phyloP scores from a whole-genome alignment of 345 rosid species.

The Geranium brycei region DNA sequence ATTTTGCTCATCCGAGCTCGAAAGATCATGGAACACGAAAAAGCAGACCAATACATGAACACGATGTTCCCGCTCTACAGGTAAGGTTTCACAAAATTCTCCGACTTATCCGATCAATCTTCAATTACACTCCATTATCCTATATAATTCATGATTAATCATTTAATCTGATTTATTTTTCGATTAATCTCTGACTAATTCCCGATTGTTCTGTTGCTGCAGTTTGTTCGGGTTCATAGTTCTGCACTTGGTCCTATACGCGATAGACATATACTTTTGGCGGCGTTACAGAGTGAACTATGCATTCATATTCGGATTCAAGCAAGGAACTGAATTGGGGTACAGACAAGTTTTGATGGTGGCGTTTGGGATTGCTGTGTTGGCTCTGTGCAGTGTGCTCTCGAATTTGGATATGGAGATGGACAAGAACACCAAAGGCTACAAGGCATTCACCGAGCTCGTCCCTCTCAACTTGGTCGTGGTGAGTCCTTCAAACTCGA shows the following conservation, averaged over 20 bases:
- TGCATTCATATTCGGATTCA: constrained; percentile 64
- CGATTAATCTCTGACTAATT: too few relatives aligned
- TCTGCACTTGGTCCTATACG: constrained; percentile 54
- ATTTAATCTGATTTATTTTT: too few relatives aligned
- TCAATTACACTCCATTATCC: too few relatives aligned
- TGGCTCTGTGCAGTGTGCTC: constrained; percentile 38
- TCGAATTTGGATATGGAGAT: constrained; percentile 81
- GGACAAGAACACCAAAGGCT: constrained; percentile 52
- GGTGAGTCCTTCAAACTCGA: constrained; percentile 21
- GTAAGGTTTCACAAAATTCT: not conserved
- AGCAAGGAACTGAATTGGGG: constrained; percentile 55
- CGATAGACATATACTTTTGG: constrained; percentile 61
- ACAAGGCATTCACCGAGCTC: constrained; percentile 47
- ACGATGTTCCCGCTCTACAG: constrained; percentile 65
- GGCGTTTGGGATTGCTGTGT: constrained; percentile 38
- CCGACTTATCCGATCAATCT: too few relatives aligned
- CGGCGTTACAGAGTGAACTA: constrained; percentile 49
- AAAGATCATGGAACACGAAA: constrained; percentile 29
- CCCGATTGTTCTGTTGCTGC: not conserved
- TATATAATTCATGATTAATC: too few relatives aligned
- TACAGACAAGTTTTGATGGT: constrained; percentile 53
- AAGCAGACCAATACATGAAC: constrained; percentile 43
- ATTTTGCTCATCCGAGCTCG: constrained; percentile 42
- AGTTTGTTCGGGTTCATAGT: constrained; percentile 58
- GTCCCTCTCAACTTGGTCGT: constrained; percentile 47